Evolutionary conservation across 306 rosid genomes (phyloP).

Genomic region (Citrullus amarus): DNA sequence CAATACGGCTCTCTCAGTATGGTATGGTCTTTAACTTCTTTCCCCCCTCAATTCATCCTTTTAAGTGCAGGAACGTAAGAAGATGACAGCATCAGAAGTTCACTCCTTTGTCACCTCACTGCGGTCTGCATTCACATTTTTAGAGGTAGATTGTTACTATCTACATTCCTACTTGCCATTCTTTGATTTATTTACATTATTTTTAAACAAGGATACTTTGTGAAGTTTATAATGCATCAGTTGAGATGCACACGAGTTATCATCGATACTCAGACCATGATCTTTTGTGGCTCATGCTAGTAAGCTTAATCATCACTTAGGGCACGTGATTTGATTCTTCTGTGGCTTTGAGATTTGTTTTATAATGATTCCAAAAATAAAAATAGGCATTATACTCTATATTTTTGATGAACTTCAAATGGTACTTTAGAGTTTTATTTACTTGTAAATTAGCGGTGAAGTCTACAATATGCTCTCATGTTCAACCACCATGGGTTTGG

Average conservation of each 20-base stretch:
- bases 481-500: neutral
- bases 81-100: conserved; percentile 43
- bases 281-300: neutral
- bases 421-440: neutral
- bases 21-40: neutral
- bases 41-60: conserved; percentile 3
- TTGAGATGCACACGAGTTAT: neutral
- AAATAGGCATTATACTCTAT: neutral
- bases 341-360: neutral
- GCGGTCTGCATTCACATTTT: conserved; percentile 53
- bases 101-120: conserved; percentile 49
- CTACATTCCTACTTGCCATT: neutral
- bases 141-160: conserved; percentile 43
- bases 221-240: neutral
- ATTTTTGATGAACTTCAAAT: neutral
- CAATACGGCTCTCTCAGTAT: neutral
- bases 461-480: neutral
- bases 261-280: neutral
- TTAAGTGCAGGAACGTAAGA: conserved; percentile 65
- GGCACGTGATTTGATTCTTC: neutral
- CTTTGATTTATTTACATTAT: neutral
- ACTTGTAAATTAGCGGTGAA: neutral
- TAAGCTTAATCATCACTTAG: neutral
- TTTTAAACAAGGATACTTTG: neutral
- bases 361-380: neutral